phyloP scores from a whole-genome alignment of 2,329 filamentous ascomycete species.

The Didymella segeticola region DNA sequence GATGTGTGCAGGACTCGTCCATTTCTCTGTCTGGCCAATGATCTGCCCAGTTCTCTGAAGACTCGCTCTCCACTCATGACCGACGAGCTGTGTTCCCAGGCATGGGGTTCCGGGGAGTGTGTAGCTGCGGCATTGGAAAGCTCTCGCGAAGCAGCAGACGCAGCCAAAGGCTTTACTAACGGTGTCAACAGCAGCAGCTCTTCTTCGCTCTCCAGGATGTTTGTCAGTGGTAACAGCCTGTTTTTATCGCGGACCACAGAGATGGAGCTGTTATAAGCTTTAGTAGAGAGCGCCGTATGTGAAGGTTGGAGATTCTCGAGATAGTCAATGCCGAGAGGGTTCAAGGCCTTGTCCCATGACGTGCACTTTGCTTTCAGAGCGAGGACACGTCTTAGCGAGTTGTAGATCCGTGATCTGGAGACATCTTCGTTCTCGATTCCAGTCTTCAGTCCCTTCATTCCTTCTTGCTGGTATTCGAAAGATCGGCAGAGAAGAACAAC shows the following conservation, averaged over 20 bases:
- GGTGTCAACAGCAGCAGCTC: conserved; percentile 90
- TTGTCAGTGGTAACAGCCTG: conserved; percentile 80
- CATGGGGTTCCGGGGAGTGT: conserved; percentile 61
- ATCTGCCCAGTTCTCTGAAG: conserved; percentile 86
- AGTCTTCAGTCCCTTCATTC: conserved; percentile 85
- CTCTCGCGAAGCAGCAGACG: conserved; percentile 80
- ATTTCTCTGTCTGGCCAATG: conserved; percentile 82
- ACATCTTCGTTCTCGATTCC: conserved; percentile 92
- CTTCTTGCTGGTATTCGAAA: conserved; percentile 87
- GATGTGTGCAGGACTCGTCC: conserved; percentile 91
- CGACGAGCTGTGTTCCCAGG: conserved; percentile 64
- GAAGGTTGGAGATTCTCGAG: conserved; percentile 82
- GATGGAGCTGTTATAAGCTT: conserved; percentile 90
- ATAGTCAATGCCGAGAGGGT: conserved; percentile 78
- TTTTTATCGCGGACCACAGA: conserved; percentile 92
- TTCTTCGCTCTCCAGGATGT: conserved; percentile 81
- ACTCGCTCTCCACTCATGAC: conserved; percentile 93
- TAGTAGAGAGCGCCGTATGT: conserved; percentile 80
- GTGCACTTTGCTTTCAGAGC: conserved; percentile 84
- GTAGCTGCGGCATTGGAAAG: conserved; percentile 66
- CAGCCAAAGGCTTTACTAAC: conserved; percentile 88
- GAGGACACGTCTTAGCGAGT: conserved; percentile 80
- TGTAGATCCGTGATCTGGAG: conserved; percentile 76
- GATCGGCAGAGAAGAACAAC: conserved; percentile 87
- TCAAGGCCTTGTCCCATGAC: conserved; percentile 89